Evolutionary conservation across 2,329 filamentous ascomycete genomes (phyloP).

Genomic region (Rhynchosporium agropyri): DNA sequence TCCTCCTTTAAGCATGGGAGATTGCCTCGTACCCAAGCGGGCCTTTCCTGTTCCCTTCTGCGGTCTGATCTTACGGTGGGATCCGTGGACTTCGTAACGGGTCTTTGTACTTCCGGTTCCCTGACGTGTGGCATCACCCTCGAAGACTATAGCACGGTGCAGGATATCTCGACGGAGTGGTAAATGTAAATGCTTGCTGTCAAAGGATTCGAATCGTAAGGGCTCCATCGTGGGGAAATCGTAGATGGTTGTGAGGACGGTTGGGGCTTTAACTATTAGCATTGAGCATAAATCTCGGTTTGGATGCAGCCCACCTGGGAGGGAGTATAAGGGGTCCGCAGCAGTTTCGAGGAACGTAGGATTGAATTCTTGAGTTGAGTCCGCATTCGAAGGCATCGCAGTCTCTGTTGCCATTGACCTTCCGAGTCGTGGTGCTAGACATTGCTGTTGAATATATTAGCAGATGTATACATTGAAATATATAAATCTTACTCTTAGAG

Average conservation of each 20-base stretch:
- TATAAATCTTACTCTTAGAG: conserved; percentile 43
- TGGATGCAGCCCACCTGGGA: conserved; percentile 23
- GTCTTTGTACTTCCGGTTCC: conserved; percentile 85
- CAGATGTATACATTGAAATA: background rate
- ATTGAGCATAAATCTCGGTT: background rate
- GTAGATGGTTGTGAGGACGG: conserved; percentile 84
- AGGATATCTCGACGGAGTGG: conserved; percentile 90
- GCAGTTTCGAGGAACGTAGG: conserved; percentile 23
- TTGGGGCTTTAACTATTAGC: conserved; percentile 50
- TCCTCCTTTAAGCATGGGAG: conserved; percentile 79
- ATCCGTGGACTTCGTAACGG: conserved; percentile 81
- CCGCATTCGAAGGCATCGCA: conserved; percentile 37
- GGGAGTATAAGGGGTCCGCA: conserved; percentile 18
- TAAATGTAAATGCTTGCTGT: conserved; percentile 79
- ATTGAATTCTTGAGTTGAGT: conserved; percentile 30
- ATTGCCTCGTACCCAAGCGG: conserved; percentile 79
- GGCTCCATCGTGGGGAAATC: conserved; percentile 89
- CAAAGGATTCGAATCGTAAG: conserved; percentile 74
- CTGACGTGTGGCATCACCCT: conserved; percentile 84
- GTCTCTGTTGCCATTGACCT: conserved; percentile 54
- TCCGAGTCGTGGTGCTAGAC: conserved; percentile 45
- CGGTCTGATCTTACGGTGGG: conserved; percentile 75
- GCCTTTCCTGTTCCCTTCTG: conserved; percentile 87
- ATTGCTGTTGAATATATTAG: conserved; percentile 45
- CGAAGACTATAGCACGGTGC: conserved; percentile 88